Conservation (phyloP, 345 rosid genomes). For the Salix suchowensis region DNA sequence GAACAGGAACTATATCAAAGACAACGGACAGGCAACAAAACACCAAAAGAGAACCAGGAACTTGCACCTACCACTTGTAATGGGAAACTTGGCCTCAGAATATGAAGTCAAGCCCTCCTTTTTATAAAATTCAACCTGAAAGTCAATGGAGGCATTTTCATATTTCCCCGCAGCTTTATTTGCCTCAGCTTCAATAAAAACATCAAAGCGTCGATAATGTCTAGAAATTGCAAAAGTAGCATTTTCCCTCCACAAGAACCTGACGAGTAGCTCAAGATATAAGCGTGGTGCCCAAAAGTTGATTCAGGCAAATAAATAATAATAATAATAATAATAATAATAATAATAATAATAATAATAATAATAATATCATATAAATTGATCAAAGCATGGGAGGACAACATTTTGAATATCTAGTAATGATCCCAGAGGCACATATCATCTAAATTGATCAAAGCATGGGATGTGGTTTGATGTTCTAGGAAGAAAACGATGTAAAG, state of each 20-base stretch:
- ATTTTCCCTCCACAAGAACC: slow-evolving; percentile 96
- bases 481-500: not conserved
- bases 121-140: slow-evolving; percentile 80
- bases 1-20: not conserved
- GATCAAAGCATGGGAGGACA: not conserved
- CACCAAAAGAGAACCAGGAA: not conserved
- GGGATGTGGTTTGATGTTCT: not conserved
- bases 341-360: too few species aligned
- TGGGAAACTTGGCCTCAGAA: slow-evolving; percentile 81
- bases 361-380: not conserved
- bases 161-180: slow-evolving; percentile 98
- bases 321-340: too few species aligned
- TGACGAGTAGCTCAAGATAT: slow-evolving; percentile 32
- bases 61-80: slow-evolving; percentile 68
- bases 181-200: slow-evolving; percentile 89
- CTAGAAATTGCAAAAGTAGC: slow-evolving; percentile 93
- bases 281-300: slow-evolving; percentile 3
- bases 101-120: slow-evolving; percentile 88
- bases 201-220: slow-evolving; percentile 88
- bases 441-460: too few species aligned
- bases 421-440: not conserved
- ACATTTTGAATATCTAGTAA: not conserved
- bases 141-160: slow-evolving; percentile 81
- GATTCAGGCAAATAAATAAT: not conserved
- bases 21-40: not conserved